Conservation (phyloP, 1,139 yeast species). For the Debaryomyces coudertii region DNA sequence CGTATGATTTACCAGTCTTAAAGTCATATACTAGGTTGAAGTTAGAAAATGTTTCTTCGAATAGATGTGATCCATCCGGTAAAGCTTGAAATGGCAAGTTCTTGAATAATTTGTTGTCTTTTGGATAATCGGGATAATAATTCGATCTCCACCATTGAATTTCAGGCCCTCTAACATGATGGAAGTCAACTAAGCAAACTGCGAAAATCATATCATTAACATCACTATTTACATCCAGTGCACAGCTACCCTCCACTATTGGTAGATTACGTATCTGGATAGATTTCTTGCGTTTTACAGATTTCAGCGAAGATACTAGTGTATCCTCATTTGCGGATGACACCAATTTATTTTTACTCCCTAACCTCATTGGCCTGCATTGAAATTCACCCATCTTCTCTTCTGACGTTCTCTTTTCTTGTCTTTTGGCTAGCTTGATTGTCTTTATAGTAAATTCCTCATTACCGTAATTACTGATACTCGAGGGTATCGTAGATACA, state of each 20-base stretch:
- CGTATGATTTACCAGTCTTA: conserved; percentile 48
- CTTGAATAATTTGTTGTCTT: conserved; percentile 68
- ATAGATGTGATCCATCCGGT: conserved; percentile 93
- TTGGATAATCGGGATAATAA: conserved; percentile 41
- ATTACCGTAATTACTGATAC: not conserved
- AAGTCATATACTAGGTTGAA: conserved; percentile 84
- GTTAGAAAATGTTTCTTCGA: conserved; percentile 90
- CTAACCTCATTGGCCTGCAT: conserved; percentile 37
- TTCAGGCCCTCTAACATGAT: conserved; percentile 93
- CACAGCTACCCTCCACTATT: conserved; percentile 21
- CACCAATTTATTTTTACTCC: conserved; percentile 20
- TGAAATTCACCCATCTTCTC: conserved; percentile 30
- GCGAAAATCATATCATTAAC: conserved; percentile 63
- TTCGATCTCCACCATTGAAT: conserved; percentile 89
- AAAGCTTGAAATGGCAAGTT: conserved; percentile 90
- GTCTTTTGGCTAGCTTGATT: conserved; percentile 36
- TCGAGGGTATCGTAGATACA: conserved; percentile 2
- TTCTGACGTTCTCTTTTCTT: conserved; percentile 16
- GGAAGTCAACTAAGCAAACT: conserved; percentile 88
- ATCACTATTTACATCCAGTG: conserved; percentile 17
- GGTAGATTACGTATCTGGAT: conserved; percentile 45
- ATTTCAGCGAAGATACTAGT: conserved; percentile 4
- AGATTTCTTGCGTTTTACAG: conserved; percentile 19
- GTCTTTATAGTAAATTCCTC: conserved; percentile 29
- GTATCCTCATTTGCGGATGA: conserved; percentile 11